Conservation (phyloP, 2,329 filamentous ascomycete species). For the Fusarium pseudograminearum region DNA sequence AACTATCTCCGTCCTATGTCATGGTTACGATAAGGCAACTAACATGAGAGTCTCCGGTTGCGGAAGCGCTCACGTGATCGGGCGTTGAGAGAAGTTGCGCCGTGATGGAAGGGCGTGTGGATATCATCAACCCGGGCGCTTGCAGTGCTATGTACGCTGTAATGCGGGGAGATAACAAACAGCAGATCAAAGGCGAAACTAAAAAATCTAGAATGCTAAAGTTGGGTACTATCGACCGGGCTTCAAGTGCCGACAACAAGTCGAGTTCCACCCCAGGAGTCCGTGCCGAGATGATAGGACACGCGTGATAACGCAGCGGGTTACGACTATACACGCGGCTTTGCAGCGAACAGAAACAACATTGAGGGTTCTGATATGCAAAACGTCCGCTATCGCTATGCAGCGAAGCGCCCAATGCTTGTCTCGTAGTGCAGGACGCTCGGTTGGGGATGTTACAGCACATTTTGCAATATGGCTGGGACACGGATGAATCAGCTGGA, state of each 20-base stretch:
- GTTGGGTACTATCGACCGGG: constrained; percentile 23
- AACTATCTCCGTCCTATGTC: constrained; percentile 30
- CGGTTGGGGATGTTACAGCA: constrained; percentile 9
- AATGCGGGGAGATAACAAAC: constrained; percentile 36
- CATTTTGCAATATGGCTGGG: constrained; percentile 1
- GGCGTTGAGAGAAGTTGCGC: background rate
- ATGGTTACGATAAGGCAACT: constrained; percentile 38
- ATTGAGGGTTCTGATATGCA: too few relatives aligned
- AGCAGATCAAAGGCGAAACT: constrained; percentile 1
- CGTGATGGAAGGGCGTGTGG: constrained; percentile 30
- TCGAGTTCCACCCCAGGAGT: constrained; percentile 5
- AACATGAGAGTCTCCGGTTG: constrained; percentile 39
- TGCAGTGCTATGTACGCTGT: constrained; percentile 3
- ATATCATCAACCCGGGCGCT: background rate
- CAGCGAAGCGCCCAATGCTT: background rate
- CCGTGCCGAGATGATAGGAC: constrained; percentile 32
- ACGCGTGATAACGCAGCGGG: constrained; percentile 20
- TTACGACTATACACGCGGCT: constrained; percentile 17
- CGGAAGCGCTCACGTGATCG: constrained; percentile 43
- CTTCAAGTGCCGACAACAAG: constrained; percentile 31
- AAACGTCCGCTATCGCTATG: constrained; percentile 16
- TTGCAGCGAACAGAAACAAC: background rate
- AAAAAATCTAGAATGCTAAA: constrained; percentile 20
- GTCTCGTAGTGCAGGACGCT: background rate
- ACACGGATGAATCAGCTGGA: constrained; percentile 23